Evolutionary conservation across 2,329 filamentous ascomycete genomes (phyloP), one percentile per base, ranked within the genome.

Genomic region (Colletotrichum gloeosporioides): DNA sequence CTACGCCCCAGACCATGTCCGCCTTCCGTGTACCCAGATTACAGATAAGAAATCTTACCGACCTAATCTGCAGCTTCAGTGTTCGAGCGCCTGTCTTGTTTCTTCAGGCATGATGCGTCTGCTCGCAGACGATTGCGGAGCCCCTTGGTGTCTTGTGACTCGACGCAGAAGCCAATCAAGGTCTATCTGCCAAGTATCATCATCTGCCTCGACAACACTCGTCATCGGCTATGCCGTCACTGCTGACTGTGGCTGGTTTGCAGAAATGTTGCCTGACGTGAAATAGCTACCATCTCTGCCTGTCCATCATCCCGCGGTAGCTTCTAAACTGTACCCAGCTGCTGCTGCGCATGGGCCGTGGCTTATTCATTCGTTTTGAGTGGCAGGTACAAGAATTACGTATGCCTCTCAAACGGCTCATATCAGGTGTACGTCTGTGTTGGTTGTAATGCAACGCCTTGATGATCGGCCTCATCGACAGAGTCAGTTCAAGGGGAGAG

Each of bases 201-300:
- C 64, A 65, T 69, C 39, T 31, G 57, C 44, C 34, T 22, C 44
- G 39, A 32, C 64, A 13, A 27, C 7, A 27, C n/a, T 73, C 69
- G 70, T 73, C 64, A 76, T 73, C 59, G 18, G 64, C 49, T 6
- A 73, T 69, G 73, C 64, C 73, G 64, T 76, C 70, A 73, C 59
- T 34, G 64, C 57, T 69, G 44, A 67, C 36, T 27, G 18, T 10
- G 15, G 25, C 71, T 64, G 32, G 57, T 57, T 16, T 67, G 16
- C 8, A 34, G 7, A 22, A 15, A 22, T 34, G 31, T 29, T n/a
- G 27, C 59, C n/a, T 22, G 6, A 13, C 31, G 31, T n/a, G 12
- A 22, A 22, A 53, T 13, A 53, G 44, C 22, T 53, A 53, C n/a
- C 44, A 49, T 22, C 44, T 49, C n/a, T 49, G 44, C 25, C 55